Evolutionary conservation across 176 grass and related monocot species (phyloP), one percentile per base, ranked within the genome.

Genomic region (Eremochloa ophiuroides): DNA sequence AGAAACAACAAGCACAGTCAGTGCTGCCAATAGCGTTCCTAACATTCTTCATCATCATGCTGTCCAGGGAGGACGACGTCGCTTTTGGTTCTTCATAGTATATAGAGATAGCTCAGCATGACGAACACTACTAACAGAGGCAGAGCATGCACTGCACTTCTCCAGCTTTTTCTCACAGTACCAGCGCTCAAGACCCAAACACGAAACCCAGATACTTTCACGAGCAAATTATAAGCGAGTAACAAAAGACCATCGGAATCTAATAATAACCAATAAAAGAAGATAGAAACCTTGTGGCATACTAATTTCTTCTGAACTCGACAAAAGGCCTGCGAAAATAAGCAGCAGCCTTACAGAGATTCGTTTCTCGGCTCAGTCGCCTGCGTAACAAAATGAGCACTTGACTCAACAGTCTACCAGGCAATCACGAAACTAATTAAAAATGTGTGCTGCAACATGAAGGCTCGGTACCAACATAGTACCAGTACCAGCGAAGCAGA

Each of bases 41-140:
- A 29, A 93, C 95, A 91, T 93, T 98, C 66, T 85, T 93, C 95
- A 98, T 98, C 95, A 98, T 98, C 95, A 94, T 94, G 3, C 66
- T 80, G 66, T 94, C 92, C 63, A n/a, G n/a, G n/a, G n/a, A n/a
- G n/a, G n/a, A n/a, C n/a, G n/a, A 48, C 46, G 4, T 15, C 13
- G 42, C 42, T 43, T 43, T 43, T 43, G 41, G 41, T 43, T 43
- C 12, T 43, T 14, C 41, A 13, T 43, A 43, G 41, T 14, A 43
- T 10, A 43, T 2, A 43, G 11, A 43, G 41, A 43, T 3, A 43
- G 12, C 41, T 43, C 41, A 47, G 44, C 44, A 47, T 47, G 44
- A 47, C 44, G 15, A 47, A 47, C 15, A 47, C 15, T 20, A 50
- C 50, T 53, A 53, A 55, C 8, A 55, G 51, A 53, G 18, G 48